Evolutionary conservation across 2,329 filamentous ascomycete genomes (phyloP), one percentile per base, ranked within the genome.

Genomic region (Aspergillus alliaceus): DNA sequence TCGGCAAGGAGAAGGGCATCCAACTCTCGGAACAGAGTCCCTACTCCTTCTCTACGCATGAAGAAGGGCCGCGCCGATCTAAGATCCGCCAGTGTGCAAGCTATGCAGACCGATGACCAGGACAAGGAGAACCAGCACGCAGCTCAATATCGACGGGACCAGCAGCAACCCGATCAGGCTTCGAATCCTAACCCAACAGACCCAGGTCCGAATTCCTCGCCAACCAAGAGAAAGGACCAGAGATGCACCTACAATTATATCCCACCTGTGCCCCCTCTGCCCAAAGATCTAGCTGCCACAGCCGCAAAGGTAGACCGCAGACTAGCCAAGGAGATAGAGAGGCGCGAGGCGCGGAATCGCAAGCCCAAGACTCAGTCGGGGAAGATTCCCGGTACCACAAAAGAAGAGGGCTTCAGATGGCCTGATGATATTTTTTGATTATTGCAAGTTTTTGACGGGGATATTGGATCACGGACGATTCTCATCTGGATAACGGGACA

Each of bases 341-440:
- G 54, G 44, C 53, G 55, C 24, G 59, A 47, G 50, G 51, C 42
- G 25, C 42, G 53, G 4, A 51, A 35, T 24, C 53, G 37, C 18
- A 46, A 42, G 25, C 34, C 39, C 18, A 42, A 53, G 48, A 48
- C 9, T 14, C 29, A 31, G 27, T 22, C 18, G 49, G 42, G 35
- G 29, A 61, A 60, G 14, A 49, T 49, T n/a, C n/a, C n/a, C n/a
- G n/a, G n/a, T n/a, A n/a, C n/a, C n/a, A 29, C 27, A 29, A 29
- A 29, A 29, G 14, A 11, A 15, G 63, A 71, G 39, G 62, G 66
- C n/a, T 79, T 77, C 54, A 67, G 72, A 22, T 80, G 77, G 77
- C 75, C 75, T 5, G 75, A 76, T 8, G 76, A 77, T 58, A 69
- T 77, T 8, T 79, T 79, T 56, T 79, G 60, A 73, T 18, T 24